These are phyloP conservation scores for Rhodotorula kratochvilovae DNA, from an alignment of 768 basidiomycete species.

Conservation along the genomic window DNA sequence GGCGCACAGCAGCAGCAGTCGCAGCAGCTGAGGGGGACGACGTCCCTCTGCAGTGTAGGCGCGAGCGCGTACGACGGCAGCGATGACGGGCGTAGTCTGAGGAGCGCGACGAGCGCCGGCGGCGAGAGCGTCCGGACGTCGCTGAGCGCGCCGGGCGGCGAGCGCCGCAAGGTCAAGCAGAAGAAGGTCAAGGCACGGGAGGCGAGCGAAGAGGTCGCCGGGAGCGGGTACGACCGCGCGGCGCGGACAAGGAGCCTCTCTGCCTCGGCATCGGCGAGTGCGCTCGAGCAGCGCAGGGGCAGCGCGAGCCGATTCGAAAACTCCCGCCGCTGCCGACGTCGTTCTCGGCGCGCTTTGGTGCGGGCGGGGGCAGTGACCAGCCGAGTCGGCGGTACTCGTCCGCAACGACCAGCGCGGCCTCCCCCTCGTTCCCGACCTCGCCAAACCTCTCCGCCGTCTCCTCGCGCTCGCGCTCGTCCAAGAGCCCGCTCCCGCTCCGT, in stretches of 20 bases:
- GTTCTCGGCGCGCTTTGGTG: not conserved
- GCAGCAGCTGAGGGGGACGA: not conserved
- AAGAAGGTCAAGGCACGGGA: not conserved
- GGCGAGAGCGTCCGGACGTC: not conserved
- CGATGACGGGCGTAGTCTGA: slow-evolving; percentile 7
- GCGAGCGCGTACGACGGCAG: not conserved
- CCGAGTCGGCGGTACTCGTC: slow-evolving; percentile 20
- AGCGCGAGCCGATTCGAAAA: not conserved
- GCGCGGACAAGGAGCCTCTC: not conserved
- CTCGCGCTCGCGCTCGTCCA: not conserved
- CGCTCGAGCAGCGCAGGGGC: not conserved
- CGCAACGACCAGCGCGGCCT: no score
- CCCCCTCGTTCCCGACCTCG: slow-evolving; percentile 7
- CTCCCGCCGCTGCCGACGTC: not conserved
- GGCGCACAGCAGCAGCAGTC: not conserved
- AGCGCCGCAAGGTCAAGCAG: not conserved
- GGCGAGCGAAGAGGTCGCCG: not conserved
- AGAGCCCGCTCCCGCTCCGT: slow-evolving; percentile 10
- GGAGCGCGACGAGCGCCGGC: not conserved
- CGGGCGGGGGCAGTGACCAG: not conserved
- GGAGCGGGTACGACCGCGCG: not conserved
- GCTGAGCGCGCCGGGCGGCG: not conserved
- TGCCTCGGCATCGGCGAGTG: not conserved
- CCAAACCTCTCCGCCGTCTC: not conserved
- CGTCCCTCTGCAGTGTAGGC: not conserved